Conservation (phyloP, 805 yeast genomes). For the Nakazawaea ambrosiae region DNA sequence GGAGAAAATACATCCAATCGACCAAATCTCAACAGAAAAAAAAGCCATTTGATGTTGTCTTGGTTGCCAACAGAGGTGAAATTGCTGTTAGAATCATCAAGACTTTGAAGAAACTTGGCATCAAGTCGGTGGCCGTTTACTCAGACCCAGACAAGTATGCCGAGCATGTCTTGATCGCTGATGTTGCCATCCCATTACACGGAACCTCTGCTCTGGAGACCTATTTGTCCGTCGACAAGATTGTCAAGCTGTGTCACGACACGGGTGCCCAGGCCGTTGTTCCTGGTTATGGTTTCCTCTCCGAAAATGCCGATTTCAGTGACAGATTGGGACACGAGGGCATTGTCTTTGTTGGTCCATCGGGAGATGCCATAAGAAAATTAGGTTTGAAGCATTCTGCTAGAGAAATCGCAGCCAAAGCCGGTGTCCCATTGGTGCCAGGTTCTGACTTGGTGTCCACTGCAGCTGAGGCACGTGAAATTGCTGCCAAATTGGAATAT, state of each 20-base stretch:
- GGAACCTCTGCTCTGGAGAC: slow-evolving; percentile 90
- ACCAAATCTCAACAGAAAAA: slow-evolving; percentile 25
- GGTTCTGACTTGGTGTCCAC: slow-evolving; percentile 80
- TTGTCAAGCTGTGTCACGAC: slow-evolving; percentile 75
- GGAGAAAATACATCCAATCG: slow-evolving; percentile 56
- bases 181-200: slow-evolving; percentile 68
- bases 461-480: slow-evolving; percentile 65
- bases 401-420: slow-evolving; percentile 82
- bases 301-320: slow-evolving; percentile 95
- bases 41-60: slow-evolving; percentile 74
- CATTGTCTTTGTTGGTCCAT: slow-evolving; percentile 92
- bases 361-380: slow-evolving; percentile 86
- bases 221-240: slow-evolving; percentile 78
- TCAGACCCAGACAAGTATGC: slow-evolving; percentile 89
- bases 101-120: slow-evolving; percentile 74
- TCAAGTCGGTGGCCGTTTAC: slow-evolving; percentile 79
- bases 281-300: slow-evolving; percentile 95
- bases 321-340: slow-evolving; percentile 81
- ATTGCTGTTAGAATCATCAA: slow-evolving; percentile 92
- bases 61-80: slow-evolving; percentile 96
- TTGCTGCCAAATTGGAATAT: slow-evolving; percentile 71
- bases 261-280: slow-evolving; percentile 91
- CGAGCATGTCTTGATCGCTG: slow-evolving; percentile 79
- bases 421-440: slow-evolving; percentile 97
- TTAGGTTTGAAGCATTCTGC: slow-evolving; percentile 96